Evolutionary conservation across 1,284 basidiomycete species (phyloP).

Genomic region (Cryptococcus floricola): DNA sequence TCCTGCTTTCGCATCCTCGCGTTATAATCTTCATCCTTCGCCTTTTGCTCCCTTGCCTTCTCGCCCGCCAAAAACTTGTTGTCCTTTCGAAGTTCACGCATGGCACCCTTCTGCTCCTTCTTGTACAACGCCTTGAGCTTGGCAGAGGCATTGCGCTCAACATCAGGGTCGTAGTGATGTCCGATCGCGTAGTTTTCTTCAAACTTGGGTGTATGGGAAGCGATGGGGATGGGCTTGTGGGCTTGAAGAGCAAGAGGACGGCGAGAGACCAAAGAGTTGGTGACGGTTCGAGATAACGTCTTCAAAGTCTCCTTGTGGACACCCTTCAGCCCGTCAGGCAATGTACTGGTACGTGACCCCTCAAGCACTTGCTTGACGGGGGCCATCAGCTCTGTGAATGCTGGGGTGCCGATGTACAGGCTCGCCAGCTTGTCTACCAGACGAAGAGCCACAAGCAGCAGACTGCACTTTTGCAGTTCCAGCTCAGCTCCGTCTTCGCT

Average conservation of each 20-base stretch:
- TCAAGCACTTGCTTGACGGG: constrained; percentile 64
- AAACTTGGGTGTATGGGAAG: constrained; percentile 90
- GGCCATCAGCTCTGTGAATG: constrained; percentile 76
- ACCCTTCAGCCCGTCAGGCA: constrained; percentile 60
- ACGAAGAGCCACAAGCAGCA: constrained; percentile 59
- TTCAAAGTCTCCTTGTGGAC: constrained; percentile 43
- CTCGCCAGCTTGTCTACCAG: constrained; percentile 66
- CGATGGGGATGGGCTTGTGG: constrained; percentile 94
- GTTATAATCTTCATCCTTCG: constrained; percentile 75
- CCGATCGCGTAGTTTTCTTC: constrained; percentile 67
- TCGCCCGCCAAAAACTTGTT: constrained; percentile 86
- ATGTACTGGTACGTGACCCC: constrained; percentile 54
- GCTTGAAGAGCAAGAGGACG: constrained; percentile 80
- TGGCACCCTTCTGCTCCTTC: constrained; percentile 94
- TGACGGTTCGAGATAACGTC: constrained; percentile 55
- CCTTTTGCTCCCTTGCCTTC: constrained; percentile 74
- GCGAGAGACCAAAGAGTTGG: constrained; percentile 68
- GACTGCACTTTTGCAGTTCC: constrained; percentile 54
- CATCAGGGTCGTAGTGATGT: constrained; percentile 86
- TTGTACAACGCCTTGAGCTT: constrained; percentile 89
- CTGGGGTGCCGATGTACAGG: constrained; percentile 70
- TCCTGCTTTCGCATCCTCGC: constrained; percentile 77
- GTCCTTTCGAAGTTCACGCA: constrained; percentile 93
- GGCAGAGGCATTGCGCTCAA: constrained; percentile 77
- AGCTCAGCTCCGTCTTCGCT: constrained; percentile 26